Base-by-base conservation (phyloP, 1,284 basidiomycete species). In the Coriolopsis trogii region DNA sequence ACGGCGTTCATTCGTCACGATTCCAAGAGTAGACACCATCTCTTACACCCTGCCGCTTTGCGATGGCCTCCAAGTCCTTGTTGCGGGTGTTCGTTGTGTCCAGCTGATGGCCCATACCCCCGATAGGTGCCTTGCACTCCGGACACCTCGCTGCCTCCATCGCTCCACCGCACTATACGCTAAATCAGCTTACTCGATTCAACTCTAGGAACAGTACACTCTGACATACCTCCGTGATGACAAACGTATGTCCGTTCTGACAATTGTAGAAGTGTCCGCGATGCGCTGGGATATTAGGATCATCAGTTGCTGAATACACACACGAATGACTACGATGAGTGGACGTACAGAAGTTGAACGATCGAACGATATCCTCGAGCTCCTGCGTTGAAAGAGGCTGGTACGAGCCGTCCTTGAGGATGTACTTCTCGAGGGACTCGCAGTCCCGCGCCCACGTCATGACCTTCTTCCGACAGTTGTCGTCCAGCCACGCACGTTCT, bases 101-200 rank as follows among this genome's bases (percentile, higher is more conserved):
- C 2, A 84, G 57, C 7, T 1, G 52, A 55, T 86, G 80, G 28
- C 40, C 4, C 0, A 51, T 51, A 2, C 84, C 84, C 33, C 84
- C 84, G 51, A 85, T 78, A 0, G 50, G 53, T 1, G 71, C 79
- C 15, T 71, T 71, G 59, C 83, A 86, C 62, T 87, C 84, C 0
- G 79, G 77, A 53, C 84, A 85, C 5, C 20, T 61, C 4, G 74
- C 58, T 3, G 46, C 55, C 55, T 79, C 21, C 73, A 74, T 77
- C 1, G 81, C 81, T 3, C 80, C 81, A 42, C 82, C 80, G 51
- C 82, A 83, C 80, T 85, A 36, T 8, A n/a, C 6, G 8, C 33
- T 21, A 16, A 25, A 37, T n/a, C n/a, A n/a, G n/a, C n/a, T n/a
- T n/a, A n/a, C n/a, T n/a, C n/a, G n/a, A n/a, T n/a, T n/a, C n/a